A percentile compares a stretch with the other conserved stretches of the same genome.
Conservation (phyloP, 169 alveolate species). For the Plasmodium reichenowi region DNA sequence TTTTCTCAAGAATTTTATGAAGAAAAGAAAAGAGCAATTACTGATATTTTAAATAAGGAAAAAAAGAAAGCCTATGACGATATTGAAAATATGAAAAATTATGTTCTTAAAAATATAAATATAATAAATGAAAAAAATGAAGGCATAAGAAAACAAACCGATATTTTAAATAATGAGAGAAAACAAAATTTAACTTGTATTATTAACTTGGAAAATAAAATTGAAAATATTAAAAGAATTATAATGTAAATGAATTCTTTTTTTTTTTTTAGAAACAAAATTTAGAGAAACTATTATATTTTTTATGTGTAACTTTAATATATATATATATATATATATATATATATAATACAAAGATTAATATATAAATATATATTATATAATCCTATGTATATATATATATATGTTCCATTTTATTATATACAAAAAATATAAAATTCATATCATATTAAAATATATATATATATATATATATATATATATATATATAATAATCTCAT, state of each 20-base stretch:
- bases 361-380: too few species aligned
- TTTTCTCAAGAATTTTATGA: slow-evolving; percentile 13
- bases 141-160: slow-evolving; percentile 43
- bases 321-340: too few species aligned
- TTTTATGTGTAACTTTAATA: too few species aligned
- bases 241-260: slow-evolving; percentile 6
- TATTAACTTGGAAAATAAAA: slow-evolving; percentile 40
- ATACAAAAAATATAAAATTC: too few species aligned
- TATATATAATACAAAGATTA: too few species aligned
- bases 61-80: slow-evolving; percentile 23
- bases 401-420: too few species aligned
- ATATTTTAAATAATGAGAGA: slow-evolving; percentile 29
- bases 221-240: slow-evolving; percentile 27
- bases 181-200: slow-evolving; percentile 36
- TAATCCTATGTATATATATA: too few species aligned
- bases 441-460: too few species aligned
- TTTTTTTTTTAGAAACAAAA: too few species aligned
- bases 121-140: slow-evolving; percentile 68
- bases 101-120: slow-evolving; percentile 20
- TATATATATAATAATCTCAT: too few species aligned
- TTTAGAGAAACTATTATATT: too few species aligned
- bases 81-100: slow-evolving; percentile 30
- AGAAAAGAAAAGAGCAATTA: slow-evolving; percentile 23
- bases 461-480: too few species aligned
- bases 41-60: slow-evolving; percentile 35